Base-by-base conservation (phyloP, 2,329 filamentous ascomycete species). In the Magnaporthiopsis rhizophila region DNA sequence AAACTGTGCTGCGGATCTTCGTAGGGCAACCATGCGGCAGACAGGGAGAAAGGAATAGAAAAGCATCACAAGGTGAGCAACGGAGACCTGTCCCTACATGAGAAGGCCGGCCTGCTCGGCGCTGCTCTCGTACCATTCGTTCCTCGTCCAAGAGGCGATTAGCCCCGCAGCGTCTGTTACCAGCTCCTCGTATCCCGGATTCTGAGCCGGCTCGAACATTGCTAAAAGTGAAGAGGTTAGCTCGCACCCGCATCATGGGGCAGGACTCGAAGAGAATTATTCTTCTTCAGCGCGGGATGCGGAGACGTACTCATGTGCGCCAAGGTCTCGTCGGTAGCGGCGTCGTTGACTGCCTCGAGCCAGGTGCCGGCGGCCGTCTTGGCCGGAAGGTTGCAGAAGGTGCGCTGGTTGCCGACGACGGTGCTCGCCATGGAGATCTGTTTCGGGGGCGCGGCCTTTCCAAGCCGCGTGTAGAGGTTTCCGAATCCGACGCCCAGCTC, bases 381-480 rank as follows among this genome's bases (percentile, higher is more conserved):
- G 68, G 82, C 81, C 2, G 92, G 92, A 64, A 96, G 74, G 65
- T 92, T 91, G 77, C 93, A 97, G 74, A 98, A 99, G 0, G 94
- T 98, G 69, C 95, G 83, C 67, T 93, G 82, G 62, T 83, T 85
- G 1, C 88, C 88, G 24, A 90, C 75, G 50, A 91, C 82, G 34
- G 81, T 82, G 32, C 82, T 79, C 64, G 84, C 77, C 74, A 88
- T 73, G 71, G 78, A 77, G 66, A 79, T 73, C 77, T 64, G 64
- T 56, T 68, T 65, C 71, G 81, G 71, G 62, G 80, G 75, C 18
- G 89, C 88, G 18, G 85, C 87, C 70, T 84, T 82, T 1, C 92
- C 93, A 32, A 99, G 84, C 34, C 88, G 84, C 5, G 92, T 97
- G 76, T 97, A 97, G 65, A 97, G 81, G 72, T 97, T 95, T 18